Evolutionary conservation across 306 rosid genomes (phyloP).

Genomic region (Morella rubra): DNA sequence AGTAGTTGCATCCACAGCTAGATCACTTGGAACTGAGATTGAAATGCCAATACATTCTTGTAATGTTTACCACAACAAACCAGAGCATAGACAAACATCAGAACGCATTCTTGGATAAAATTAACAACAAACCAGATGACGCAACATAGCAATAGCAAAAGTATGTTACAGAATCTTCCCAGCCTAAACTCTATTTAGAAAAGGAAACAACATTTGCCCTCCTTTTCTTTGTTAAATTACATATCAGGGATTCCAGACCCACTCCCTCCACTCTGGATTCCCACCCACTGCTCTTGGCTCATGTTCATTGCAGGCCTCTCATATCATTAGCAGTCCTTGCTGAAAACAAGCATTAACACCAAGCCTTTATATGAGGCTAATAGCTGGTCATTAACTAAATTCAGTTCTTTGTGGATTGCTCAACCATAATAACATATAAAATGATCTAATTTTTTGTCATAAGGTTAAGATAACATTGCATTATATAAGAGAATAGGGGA

Average conservation of each 20-base stretch:
- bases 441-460: neutral
- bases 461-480: neutral
- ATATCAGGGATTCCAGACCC: neutral
- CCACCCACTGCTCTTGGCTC: neutral
- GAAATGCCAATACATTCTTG: constrained; percentile 8
- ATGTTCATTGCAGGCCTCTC: neutral
- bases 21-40: constrained; percentile 6
- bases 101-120: too few relatives aligned
- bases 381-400: neutral
- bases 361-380: neutral
- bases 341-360: neutral
- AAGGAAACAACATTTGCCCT: neutral
- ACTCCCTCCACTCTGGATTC: neutral
- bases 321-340: neutral
- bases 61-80: constrained; percentile 7
- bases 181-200: neutral
- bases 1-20: neutral
- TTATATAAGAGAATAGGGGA: neutral
- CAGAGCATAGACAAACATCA: neutral
- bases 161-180: constrained; percentile 15
- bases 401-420: neutral
- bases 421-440: neutral
- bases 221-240: neutral
- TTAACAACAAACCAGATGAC: constrained; percentile 18
- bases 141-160: constrained; percentile 15